These are phyloP conservation scores for Ophiocordyceps camponoti-leonardi DNA, from an alignment of 2,329 filamentous ascomycete genomes.

Conservation along the genomic window DNA sequence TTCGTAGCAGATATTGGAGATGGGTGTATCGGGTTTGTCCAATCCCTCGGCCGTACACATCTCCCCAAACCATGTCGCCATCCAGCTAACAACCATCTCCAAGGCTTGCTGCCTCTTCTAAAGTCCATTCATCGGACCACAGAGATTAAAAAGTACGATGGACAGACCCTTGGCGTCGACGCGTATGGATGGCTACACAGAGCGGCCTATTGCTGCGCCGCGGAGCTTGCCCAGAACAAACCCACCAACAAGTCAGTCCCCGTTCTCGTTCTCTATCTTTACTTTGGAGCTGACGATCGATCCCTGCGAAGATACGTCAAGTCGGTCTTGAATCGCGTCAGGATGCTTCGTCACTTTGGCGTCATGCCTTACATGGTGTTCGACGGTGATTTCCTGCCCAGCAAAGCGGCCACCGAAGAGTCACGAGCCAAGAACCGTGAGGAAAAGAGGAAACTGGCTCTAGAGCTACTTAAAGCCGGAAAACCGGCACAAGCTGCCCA, in stretches of 20 bases:
- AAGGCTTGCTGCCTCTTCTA: conserved; percentile 74
- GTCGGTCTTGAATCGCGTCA: conserved; percentile 75
- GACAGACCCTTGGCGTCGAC: conserved; percentile 85
- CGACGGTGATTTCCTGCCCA: conserved; percentile 87
- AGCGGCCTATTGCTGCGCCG: conserved; percentile 75
- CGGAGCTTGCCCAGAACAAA: conserved; percentile 76
- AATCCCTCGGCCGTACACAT: too few relatives aligned
- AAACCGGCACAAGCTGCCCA: conserved; percentile 64
- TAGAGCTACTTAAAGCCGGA: conserved; percentile 68
- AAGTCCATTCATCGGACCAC: conserved; percentile 91
- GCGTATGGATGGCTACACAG: conserved; percentile 97
- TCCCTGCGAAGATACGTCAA: conserved; percentile 56
- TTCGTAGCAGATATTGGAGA: conserved; percentile 5
- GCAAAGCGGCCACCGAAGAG: conserved; percentile 75
- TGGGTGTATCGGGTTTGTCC: conserved; percentile 19
- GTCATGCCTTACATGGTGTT: conserved; percentile 92
- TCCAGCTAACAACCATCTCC: conserved; percentile 6
- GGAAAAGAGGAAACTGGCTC: conserved; percentile 56
- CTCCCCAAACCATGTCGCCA: background rate
- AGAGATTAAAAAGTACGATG: conserved; percentile 71
- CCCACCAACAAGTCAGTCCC: conserved; percentile 62
- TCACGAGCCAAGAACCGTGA: conserved; percentile 60
- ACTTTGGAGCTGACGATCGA: background rate
- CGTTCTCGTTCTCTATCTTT: background rate
- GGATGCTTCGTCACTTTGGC: conserved; percentile 87